Evolutionary conservation across 768 basidiomycete species (phyloP), one percentile per base, ranked within the genome.

Genomic region (Boletus rubroflammeus): DNA sequence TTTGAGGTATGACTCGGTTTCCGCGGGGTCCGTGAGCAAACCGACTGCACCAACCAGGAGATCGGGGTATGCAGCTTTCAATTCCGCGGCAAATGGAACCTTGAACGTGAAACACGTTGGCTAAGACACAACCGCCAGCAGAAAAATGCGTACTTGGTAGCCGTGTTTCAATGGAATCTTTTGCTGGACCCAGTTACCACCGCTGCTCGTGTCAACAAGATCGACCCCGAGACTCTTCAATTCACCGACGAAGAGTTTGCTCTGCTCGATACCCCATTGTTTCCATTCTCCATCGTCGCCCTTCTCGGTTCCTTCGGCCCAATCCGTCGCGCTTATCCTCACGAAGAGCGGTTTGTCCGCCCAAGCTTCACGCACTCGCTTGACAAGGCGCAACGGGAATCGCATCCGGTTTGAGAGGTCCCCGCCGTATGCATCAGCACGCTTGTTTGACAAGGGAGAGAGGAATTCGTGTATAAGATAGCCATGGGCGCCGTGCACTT

Each of bases 201-300:
- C 90, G 3, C 78, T 77, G 38, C 80, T 83, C 45, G 78, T 78
- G 67, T 95, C 89, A 47, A 95, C 67, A n/a, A 95, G 72, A 64
- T 93, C 91, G 13, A 92, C 76, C 8, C 86, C 88, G 5, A 83
- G 58, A 51, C 81, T 75, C 61, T 79, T 67, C 62, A 92, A 66
- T 65, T 81, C 77, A 14, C 77, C 76, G 2, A 76, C 76, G 29
- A 84, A 76, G 32, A 84, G 62, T 31, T 75, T 83, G 65, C 80
- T 88, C 69, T 93, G 91, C 63, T 90, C 84, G 48, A 90, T 73
- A 11, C 90, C 90, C 88, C 90, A 90, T 48, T 82, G 78, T 53
- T 75, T 76, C 81, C 81, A 90, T 50, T 72, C 68, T 14, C 80
- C 84, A 19, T 81, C 66, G 7, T 65, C 73, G 70, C 73, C 79